Base-by-base conservation (phyloP, 148 eudicot genomes). In the Heliosperma pusillum region DNA sequence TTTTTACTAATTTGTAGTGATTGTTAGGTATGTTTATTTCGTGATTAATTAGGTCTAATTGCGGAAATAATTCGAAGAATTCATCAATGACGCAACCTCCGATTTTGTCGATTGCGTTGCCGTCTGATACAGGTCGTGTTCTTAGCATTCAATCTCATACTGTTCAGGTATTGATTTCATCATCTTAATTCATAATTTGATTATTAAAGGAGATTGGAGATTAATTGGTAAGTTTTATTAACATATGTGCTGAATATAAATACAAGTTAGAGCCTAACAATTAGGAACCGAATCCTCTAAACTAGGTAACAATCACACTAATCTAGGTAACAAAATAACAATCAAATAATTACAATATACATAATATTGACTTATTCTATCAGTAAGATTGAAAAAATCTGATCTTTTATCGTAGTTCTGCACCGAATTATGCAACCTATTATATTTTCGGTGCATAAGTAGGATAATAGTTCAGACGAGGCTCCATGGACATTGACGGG, bases 101-200 rank as follows among this genome's bases (percentile, higher is more conserved):
- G 7, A 84, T 94, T 56, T 80, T 94, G 0, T 89, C 98, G 0
- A 65, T 94, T 62, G 97, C 87, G 71, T 86, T 94, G 83, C 98
- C 97, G 16, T 88, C 97, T 15, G 92, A 85, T 19, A 91, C 93
- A 44, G 98, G 98, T 40, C 93, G 98, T 64, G 97, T 94, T 80
- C 97, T 94, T 59, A 94, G 98, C 77, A 91, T 94, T 73, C 98
- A 94, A 67, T 94, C 98, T 74, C 98, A 94, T 66, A 94, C 98
- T 74, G 97, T 94, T 74, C 98, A 94, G 95, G 98, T 91, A 64
- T 4, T 22, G 5, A 7, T 44, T 17, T 50, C 57, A 71, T 20
- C 42, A n/a, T 74, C 22, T 16, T 17, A 6, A 65, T n/a, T n/a
- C 0, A 50, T 45, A 29, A 30, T 76, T 79, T 65, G 42, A 1